Evolutionary conservation across 1,139 yeast species (phyloP), one percentile per base, ranked within the genome.

Genomic region (Sugiyamaella paludigena): DNA sequence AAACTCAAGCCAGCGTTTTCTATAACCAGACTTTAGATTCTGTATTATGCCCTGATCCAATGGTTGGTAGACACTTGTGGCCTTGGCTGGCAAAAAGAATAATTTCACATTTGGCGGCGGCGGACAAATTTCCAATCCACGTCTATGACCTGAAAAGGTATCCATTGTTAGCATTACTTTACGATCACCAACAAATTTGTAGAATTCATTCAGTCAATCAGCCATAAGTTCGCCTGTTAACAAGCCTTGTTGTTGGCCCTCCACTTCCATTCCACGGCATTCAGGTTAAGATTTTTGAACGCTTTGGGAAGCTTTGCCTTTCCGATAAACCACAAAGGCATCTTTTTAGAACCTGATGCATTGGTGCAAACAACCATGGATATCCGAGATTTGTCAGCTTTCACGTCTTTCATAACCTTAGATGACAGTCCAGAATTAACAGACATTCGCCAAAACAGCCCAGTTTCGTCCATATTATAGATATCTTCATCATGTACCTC

Each of bases 381-480:
- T n/a, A n/a, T n/a, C n/a, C n/a, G n/a, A n/a, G n/a, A n/a, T n/a
- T n/a, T n/a, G n/a, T n/a, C n/a, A n/a, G n/a, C n/a, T n/a, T n/a
- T n/a, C n/a, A n/a, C n/a, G n/a, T n/a, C n/a, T n/a, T n/a, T 31
- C 34, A 31, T n/a, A 31, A 31, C 6, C 34, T 13, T 3, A 31
- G 12, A n/a, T 31, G 43, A n/a, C n/a, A n/a, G n/a, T n/a, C n/a
- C n/a, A n/a, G n/a, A n/a, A n/a, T n/a, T n/a, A n/a, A n/a, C 39
- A 5, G 37, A 10, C 41, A 32, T 40, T 11, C 44, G 26, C 44
- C 44, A 40, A 9, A 9, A 40, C 12, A 40, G 29, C n/a, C 44
- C 44, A 32, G 44, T 40, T 13, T 40, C 44, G 13, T 40, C 44
- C 44, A 40, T 40, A 16, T 40, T 40, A 32, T 31, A 40, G 13